A percentile compares a stretch with the other conserved stretches of the same genome.
These are phyloP conservation scores for Corynespora cassiicola DNA, from an alignment of 2,329 filamentous ascomycete genomes.

Conservation along the genomic window DNA sequence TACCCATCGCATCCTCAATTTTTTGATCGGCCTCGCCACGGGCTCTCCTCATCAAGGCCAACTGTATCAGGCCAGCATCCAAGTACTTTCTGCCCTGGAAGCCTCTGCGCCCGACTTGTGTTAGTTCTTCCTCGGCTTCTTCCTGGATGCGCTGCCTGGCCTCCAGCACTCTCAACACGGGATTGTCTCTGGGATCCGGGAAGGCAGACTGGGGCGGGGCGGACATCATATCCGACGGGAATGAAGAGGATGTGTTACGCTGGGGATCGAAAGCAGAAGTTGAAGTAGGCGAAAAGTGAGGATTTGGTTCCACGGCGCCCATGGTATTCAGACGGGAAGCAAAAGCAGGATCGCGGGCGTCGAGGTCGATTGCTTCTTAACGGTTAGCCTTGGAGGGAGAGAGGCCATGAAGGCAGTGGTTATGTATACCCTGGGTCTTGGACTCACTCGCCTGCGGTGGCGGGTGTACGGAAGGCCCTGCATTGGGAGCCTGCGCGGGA, in stretches of 20 bases:
- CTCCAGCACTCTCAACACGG: conserved; percentile 60
- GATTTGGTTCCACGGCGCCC: conserved; percentile 64
- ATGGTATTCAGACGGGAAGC: conserved; percentile 79
- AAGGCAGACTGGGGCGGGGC: conserved; percentile 35
- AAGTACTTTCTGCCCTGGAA: conserved; percentile 52
- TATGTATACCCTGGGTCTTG: conserved; percentile 46
- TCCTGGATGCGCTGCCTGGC: conserved; percentile 58
- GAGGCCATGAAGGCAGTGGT: background rate
- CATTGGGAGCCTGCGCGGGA: conserved; percentile 32
- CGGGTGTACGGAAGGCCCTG: conserved; percentile 51
- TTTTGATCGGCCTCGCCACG: conserved; percentile 35
- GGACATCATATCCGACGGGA: conserved; percentile 39
- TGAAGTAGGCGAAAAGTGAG: conserved; percentile 63
- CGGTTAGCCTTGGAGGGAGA: background rate
- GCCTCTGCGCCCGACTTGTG: conserved; percentile 49
- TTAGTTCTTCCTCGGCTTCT: conserved; percentile 62
- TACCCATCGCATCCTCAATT: conserved; percentile 39
- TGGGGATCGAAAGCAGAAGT: conserved; percentile 52
- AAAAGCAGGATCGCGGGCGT: conserved; percentile 69
- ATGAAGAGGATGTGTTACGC: conserved; percentile 30
- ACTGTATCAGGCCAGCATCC: conserved; percentile 50
- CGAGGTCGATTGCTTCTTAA: conserved; percentile 64
- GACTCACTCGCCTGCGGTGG: conserved; percentile 44
- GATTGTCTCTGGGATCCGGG: conserved; percentile 53
- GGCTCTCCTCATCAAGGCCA: conserved; percentile 40